Base-by-base conservation (phyloP, 2,329 filamentous ascomycete species). In the Aspergillus costaricaensis region DNA sequence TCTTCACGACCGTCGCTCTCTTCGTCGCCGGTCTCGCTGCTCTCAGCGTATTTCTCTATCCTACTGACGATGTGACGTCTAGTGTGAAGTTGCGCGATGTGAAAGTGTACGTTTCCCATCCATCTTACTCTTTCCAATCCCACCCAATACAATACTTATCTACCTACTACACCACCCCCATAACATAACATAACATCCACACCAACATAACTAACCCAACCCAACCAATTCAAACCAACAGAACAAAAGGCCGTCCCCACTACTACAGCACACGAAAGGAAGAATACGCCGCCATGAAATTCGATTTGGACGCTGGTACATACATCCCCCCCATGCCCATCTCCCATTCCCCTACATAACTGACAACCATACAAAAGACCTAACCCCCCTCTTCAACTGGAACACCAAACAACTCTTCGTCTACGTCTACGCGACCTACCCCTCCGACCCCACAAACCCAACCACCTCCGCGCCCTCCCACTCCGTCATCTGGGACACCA, bases 381-480 rank as follows among this genome's bases (percentile, higher is more conserved):
- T 99, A 62, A 90, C 88, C 62, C 89, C 89, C 47, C 91, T 99
- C 69, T 98, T 98, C 85, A 96, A 91, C 73, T 99, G 94, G 95
- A 99, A 99, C 83, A 99, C 96, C 19, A 99, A 99, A 79, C 91
- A 98, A 80, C 81, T 99, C 71, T 99, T 98, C 80, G 88, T 97
- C 76, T 99, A 96, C 81, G 88, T 99, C 61, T 94, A 92, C 58
- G 94, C 94, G 57, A 88, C 83, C 58, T 90, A 89, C 74, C 80
- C 81, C 39, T 77, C 78, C 51, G 76, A 77, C 51, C 65, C 71
- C 25, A 62, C 68, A 3, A 32, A 64, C 5, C 54, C 63, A 25
- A 54, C 65, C 9, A 68, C 76, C 53, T 36, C 32, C 32, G 10
- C 32, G 12, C 69, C 63, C 61, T 72, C 74, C 2, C 85, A 92